These are phyloP conservation scores for Penicillium salamii DNA, from an alignment of 495 filamentous ascomycete species.

Conservation along the genomic window DNA sequence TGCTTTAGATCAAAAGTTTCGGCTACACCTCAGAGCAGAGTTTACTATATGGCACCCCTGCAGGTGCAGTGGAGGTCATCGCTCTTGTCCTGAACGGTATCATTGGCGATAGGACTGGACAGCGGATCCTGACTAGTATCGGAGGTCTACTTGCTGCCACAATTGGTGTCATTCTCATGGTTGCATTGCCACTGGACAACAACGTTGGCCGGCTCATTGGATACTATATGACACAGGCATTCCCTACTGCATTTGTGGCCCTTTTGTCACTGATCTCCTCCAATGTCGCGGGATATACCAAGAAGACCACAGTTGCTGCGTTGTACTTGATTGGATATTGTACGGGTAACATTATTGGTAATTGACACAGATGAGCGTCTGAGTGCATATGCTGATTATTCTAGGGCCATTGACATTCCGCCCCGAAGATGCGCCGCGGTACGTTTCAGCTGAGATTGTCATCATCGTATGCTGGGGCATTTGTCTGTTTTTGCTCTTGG, in stretches of 20 bases:
- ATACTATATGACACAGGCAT: conserved; percentile 62
- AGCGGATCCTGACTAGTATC: conserved; percentile 50
- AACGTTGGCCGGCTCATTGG: conserved; percentile 58
- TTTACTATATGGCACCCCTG: conserved; percentile 65
- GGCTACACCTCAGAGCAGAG: conserved; percentile 56
- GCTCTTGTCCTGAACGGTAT: conserved; percentile 57
- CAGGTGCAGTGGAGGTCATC: conserved; percentile 64
- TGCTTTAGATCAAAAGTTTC: conserved; percentile 35
- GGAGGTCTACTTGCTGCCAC: conserved; percentile 37
- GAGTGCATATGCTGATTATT: conserved; percentile 1
- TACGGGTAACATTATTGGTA: conserved; percentile 42
- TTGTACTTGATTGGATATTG: conserved; percentile 67
- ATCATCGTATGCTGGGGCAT: conserved; percentile 62
- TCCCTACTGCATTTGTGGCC: conserved; percentile 48
- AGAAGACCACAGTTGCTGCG: conserved; percentile 68
- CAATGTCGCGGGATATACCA: conserved; percentile 69
- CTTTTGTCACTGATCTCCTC: conserved; percentile 53
- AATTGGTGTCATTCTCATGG: conserved; percentile 62
- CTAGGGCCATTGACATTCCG: conserved; percentile 57
- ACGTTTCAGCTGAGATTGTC: conserved; percentile 67
- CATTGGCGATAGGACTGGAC: conserved; percentile 54
- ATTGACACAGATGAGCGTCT: neutral
- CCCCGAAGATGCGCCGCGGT: conserved; percentile 55
- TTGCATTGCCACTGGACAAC: conserved; percentile 59
- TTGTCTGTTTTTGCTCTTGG: conserved; percentile 52